Evolutionary conservation across 805 yeast genomes (phyloP), one percentile per base, ranked within the genome.

Genomic region (Cyberlindnera japonica): DNA sequence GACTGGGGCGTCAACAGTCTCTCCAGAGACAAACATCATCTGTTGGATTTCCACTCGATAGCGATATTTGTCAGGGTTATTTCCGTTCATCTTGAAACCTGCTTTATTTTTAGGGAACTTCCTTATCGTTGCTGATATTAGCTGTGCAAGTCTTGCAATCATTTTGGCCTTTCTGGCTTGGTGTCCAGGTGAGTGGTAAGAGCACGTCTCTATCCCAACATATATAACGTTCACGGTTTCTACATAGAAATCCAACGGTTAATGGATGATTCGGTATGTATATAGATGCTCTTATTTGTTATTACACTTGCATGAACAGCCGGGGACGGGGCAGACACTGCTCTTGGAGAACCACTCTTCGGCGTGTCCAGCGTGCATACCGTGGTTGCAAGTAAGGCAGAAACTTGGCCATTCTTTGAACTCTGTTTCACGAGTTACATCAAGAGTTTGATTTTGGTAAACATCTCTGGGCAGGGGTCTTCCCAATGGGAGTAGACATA

Each of bases 21-120:
- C 98, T 3, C 99, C 99, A 40, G 83, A 75, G 41, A 93, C 99
- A 69, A 93, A 93, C 99, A 93, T 93, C 99, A 93, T 93, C 68
- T 86, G 93, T 63, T 93, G 99, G 55, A 93, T 93, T 67, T 93
- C 99, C 27, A 85, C 77, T 42, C 95, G 71, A 62, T 91, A 93
- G 57, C 82, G 80, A 66, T 85, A 81, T 58, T 79, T 79, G 13
- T 54, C 58, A 2, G 53, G 40, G 23, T 37, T 49, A 26, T 43
- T 42, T 35, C 61, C 58, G 41, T 54, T 54, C 56, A 47, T 53
- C 38, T 45, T 44, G 41, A 20, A 22, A 6, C 16, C 19, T 15
- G 30, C 18, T 27, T 27, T 27, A 11, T 14, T 8, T 27, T 17
- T 27, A 5, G 17, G 16, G 30, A 9, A 13, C 28, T 25, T n/a